Conservation (phyloP, 345 rosid genomes). For the Raphanus raphanistrum region DNA sequence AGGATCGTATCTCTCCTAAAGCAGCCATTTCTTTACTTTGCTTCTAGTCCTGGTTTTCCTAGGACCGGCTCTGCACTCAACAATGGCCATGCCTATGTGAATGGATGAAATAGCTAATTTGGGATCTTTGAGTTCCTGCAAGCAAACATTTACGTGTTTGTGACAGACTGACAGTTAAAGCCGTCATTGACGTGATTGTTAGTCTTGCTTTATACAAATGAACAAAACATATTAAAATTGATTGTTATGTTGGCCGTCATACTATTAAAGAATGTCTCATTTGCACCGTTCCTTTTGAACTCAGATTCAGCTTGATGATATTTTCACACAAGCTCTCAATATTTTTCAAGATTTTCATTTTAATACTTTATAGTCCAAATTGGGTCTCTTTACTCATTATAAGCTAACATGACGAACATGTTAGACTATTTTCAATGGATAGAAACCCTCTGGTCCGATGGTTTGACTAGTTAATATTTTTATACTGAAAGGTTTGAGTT, state of each 20-base stretch:
- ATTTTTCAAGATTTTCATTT: background rate
- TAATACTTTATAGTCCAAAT: background rate
- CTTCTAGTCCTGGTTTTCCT: too few relatives aligned
- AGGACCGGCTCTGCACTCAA: too few relatives aligned
- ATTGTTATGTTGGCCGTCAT: background rate
- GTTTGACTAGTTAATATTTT: too few relatives aligned
- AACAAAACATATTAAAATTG: background rate
- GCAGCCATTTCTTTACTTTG: too few relatives aligned
- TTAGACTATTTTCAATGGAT: too few relatives aligned
- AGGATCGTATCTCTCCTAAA: too few relatives aligned
- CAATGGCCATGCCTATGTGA: too few relatives aligned
- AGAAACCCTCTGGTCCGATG: too few relatives aligned
- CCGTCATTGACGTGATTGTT: too few relatives aligned
- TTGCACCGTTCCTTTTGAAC: background rate
- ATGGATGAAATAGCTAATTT: background rate
- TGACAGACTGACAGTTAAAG: too few relatives aligned
- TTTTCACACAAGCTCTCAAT: background rate
- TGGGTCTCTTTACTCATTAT: background rate
- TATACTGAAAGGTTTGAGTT: too few relatives aligned
- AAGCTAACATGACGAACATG: background rate
- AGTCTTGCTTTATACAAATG: background rate
- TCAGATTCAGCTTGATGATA: background rate
- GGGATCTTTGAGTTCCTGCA: background rate
- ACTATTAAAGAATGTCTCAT: background rate
- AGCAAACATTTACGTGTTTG: background rate